Evolutionary conservation across 768 basidiomycete genomes (phyloP).

Genomic region (Lactarius vividus): DNA sequence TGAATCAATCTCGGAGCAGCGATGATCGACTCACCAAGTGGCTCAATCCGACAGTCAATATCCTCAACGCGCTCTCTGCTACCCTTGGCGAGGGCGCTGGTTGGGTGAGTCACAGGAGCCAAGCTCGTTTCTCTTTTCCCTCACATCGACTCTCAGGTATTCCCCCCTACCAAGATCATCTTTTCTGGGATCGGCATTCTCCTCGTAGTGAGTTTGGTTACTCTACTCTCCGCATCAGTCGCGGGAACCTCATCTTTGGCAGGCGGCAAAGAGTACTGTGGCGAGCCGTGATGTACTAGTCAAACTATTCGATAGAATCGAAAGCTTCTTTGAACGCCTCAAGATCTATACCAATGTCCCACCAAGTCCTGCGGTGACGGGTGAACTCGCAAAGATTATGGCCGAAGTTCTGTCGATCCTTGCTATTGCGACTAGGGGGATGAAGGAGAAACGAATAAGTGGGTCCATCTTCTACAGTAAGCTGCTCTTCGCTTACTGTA

Average conservation of each 20-base stretch:
- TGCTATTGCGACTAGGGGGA: background rate
- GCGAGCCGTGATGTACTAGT: background rate
- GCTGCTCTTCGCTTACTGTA: no score
- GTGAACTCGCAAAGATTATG: background rate
- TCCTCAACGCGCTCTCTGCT: background rate
- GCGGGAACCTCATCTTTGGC: background rate
- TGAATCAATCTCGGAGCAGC: background rate
- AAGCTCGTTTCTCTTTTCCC: background rate
- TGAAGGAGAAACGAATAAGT: background rate
- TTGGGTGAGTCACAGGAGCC: background rate
- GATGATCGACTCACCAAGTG: background rate
- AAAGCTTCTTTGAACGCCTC: background rate
- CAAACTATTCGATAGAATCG: background rate
- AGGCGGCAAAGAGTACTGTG: background rate
- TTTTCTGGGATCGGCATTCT: background rate
- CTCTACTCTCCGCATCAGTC: background rate
- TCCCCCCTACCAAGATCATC: background rate
- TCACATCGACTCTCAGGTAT: background rate
- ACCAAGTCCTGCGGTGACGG: no score
- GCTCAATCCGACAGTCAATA: background rate
- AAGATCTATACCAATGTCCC: background rate
- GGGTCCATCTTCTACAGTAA: background rate
- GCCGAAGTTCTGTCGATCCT: background rate
- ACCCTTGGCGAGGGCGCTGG: background rate
- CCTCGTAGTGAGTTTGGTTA: background rate